These are phyloP conservation scores for Cyclanthera cordifolia DNA, from an alignment of 306 rosid genomes.

Conservation along the genomic window DNA sequence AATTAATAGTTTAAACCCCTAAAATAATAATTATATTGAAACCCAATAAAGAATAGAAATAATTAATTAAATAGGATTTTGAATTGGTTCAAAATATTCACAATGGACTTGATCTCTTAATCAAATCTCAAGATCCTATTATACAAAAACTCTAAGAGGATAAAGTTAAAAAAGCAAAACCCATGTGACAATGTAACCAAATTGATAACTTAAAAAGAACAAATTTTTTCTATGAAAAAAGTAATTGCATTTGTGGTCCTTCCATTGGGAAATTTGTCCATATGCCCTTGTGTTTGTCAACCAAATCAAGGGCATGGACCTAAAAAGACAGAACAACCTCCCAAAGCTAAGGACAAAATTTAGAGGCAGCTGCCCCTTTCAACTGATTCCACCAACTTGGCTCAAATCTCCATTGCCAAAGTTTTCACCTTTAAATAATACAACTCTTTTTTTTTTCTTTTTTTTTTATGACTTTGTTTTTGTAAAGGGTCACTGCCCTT, in stretches of 20 bases:
- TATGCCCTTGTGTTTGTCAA: constrained; percentile 45
- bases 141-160: background rate
- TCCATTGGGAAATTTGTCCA: constrained; percentile 31
- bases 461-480: no score
- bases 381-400: constrained; percentile 24
- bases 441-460: no score
- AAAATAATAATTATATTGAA: no score
- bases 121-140: background rate
- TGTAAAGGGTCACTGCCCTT: no score
- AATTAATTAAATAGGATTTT: background rate
- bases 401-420: constrained; percentile 24
- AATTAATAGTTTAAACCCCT: no score
- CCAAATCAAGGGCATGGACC: constrained; percentile 17
- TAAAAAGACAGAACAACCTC: constrained; percentile 43
- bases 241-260: constrained; percentile 39
- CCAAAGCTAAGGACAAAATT: constrained; percentile 71
- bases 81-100: background rate
- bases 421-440: no score
- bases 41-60: no score
- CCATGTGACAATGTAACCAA: constrained; percentile 32
- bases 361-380: constrained; percentile 40
- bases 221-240: background rate
- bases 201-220: constrained; percentile 18
- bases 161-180: background rate
- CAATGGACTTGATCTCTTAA: constrained; percentile 1